Evolutionary conservation across 805 yeast genomes (phyloP).

Genomic region (Candida patagonica): DNA sequence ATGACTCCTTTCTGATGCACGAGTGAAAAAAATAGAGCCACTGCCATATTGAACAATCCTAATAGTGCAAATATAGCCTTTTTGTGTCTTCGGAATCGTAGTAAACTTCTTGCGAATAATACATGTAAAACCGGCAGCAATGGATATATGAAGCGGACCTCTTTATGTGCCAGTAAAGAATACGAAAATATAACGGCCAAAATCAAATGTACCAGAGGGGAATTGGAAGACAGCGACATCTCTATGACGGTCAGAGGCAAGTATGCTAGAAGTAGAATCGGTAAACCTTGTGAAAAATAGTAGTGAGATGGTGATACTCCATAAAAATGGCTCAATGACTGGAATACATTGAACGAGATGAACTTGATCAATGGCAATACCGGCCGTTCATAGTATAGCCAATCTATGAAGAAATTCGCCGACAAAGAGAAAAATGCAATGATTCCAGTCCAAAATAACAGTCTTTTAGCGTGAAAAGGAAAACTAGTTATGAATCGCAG

Average conservation of each 20-base stretch:
- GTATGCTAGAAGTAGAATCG: slow-evolving; percentile 58
- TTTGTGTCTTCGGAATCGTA: slow-evolving; percentile 7
- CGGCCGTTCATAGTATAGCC: slow-evolving; percentile 41
- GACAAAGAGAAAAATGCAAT: slow-evolving; percentile 23
- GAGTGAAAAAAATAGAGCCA: slow-evolving; percentile 47
- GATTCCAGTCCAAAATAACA: slow-evolving; percentile 19
- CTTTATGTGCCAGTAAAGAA: slow-evolving; percentile 74
- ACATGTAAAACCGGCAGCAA: slow-evolving; percentile 64
- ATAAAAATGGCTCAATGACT: slow-evolving; percentile 68
- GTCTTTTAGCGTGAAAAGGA: not conserved
- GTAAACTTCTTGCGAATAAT: slow-evolving; percentile 37
- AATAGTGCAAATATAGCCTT: slow-evolving; percentile 14
- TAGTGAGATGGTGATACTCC: slow-evolving; percentile 82
- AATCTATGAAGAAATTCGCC: slow-evolving; percentile 41
- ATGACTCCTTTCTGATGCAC: slow-evolving; percentile 83
- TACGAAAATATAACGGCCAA: slow-evolving; percentile 43
- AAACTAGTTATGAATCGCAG: slow-evolving; percentile 16
- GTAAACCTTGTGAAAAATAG: slow-evolving; percentile 74
- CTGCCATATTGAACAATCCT: slow-evolving; percentile 31
- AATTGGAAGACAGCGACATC: slow-evolving; percentile 18
- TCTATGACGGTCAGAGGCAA: slow-evolving; percentile 54
- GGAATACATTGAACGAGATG: slow-evolving; percentile 65
- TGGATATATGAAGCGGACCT: slow-evolving; percentile 82
- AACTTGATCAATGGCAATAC: slow-evolving; percentile 63
- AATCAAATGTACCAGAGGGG: slow-evolving; percentile 25